A percentile compares a stretch with the other conserved stretches of the same genome.
These are phyloP conservation scores for Aspergillus pseudoglaucus DNA, from an alignment of 2,329 filamentous ascomycete genomes.

Conservation along the genomic window DNA sequence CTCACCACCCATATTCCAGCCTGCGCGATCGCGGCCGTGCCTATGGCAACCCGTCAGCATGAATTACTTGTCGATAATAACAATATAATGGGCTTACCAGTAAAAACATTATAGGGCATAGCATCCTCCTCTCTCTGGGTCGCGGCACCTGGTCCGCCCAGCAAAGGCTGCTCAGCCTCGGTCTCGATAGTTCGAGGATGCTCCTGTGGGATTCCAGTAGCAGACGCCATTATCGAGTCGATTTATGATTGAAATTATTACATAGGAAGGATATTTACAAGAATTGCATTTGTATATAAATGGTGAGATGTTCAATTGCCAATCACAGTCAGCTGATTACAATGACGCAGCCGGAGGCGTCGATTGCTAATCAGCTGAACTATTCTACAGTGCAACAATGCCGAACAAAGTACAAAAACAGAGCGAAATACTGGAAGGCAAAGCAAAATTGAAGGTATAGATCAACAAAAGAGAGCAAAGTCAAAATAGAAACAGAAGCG, in stretches of 20 bases:
- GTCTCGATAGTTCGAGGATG: slow-evolving; percentile 33
- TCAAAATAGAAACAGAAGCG: too few species aligned
- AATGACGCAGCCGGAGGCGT: background rate
- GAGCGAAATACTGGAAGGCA: too few species aligned
- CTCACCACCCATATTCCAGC: slow-evolving; percentile 64
- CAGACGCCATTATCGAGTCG: slow-evolving; percentile 56
- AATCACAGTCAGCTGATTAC: background rate
- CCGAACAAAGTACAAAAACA: background rate
- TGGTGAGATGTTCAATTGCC: background rate
- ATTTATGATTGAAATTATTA: background rate
- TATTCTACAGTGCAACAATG: background rate
- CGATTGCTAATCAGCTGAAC: background rate
- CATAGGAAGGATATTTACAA: too few species aligned
- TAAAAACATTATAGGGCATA: slow-evolving; percentile 64
- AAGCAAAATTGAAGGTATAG: too few species aligned
- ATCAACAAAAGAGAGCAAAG: too few species aligned
- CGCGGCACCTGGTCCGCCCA: slow-evolving; percentile 66
- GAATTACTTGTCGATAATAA: background rate
- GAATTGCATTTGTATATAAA: background rate
- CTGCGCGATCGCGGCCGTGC: slow-evolving; percentile 75
- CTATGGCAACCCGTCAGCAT: slow-evolving; percentile 38
- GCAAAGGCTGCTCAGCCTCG: slow-evolving; percentile 61
- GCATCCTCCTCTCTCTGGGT: slow-evolving; percentile 59
- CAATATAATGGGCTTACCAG: slow-evolving; percentile 50
- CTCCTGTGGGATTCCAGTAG: slow-evolving; percentile 58